Conservation (phyloP, 2,329 filamentous ascomycete genomes). For the Talaromyces verruculosus region DNA sequence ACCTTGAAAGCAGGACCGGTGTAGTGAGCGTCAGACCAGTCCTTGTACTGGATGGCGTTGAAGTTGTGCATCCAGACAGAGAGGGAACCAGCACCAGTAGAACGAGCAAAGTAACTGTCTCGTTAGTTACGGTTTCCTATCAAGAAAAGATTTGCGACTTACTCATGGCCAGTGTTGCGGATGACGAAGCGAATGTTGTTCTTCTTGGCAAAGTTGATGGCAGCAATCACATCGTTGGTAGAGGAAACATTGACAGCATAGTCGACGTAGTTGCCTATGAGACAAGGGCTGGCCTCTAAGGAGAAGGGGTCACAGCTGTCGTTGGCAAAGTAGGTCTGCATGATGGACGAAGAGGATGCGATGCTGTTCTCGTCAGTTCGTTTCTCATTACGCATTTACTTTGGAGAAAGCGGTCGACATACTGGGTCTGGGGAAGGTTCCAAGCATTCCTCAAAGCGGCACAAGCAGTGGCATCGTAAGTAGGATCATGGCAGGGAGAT, state of each 20-base stretch:
- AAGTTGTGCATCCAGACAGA: constrained; percentile 54
- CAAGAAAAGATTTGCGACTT: not conserved
- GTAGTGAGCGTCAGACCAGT: constrained; percentile 23
- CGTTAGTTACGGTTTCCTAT: not conserved
- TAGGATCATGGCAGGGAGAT: constrained; percentile 32
- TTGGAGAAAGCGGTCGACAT: not conserved
- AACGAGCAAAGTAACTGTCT: constrained; percentile 45
- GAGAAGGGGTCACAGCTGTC: constrained; percentile 36
- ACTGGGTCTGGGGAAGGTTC: constrained; percentile 13
- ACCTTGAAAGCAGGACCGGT: constrained; percentile 11
- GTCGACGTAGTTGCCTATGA: constrained; percentile 33
- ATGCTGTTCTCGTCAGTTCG: not conserved
- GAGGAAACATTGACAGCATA: constrained; percentile 39
- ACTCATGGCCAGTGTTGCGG: constrained; percentile 22
- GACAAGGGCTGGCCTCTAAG: constrained; percentile 26
- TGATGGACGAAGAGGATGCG: constrained; percentile 33
- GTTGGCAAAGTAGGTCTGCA: constrained; percentile 36
- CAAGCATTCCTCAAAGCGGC: constrained; percentile 4
- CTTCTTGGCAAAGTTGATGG: constrained; percentile 13
- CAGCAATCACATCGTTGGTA: constrained; percentile 14
- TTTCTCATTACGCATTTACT: not conserved
- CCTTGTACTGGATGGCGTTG: constrained; percentile 45
- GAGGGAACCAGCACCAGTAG: constrained; percentile 48
- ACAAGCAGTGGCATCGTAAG: constrained; percentile 8
- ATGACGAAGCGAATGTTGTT: constrained; percentile 22